A percentile compares a stretch with the other conserved stretches of the same genome.
Evolutionary conservation across 2,329 filamentous ascomycete genomes (phyloP).

Genomic region (Beauveria medogensis): DNA sequence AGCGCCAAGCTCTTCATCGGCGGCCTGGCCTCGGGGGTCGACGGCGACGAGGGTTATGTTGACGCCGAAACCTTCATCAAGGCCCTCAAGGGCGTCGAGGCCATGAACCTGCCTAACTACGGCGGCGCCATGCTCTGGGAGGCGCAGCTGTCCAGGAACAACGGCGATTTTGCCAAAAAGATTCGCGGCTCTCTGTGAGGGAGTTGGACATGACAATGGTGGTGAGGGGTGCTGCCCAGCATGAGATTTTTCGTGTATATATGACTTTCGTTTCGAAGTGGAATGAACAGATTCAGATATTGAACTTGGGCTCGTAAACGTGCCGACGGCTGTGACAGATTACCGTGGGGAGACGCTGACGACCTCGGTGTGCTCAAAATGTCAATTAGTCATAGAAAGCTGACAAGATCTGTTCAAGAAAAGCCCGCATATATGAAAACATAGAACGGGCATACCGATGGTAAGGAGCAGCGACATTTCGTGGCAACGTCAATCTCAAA

Average conservation of each 20-base stretch:
- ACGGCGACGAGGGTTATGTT: conserved; percentile 44
- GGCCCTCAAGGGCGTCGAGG: conserved; percentile 39
- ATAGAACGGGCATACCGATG: too few relatives aligned
- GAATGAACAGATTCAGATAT: conserved; percentile 1
- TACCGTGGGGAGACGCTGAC: not conserved
- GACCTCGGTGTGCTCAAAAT: too few relatives aligned
- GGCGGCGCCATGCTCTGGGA: conserved; percentile 64
- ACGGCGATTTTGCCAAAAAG: conserved; percentile 32
- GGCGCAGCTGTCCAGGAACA: conserved; percentile 46
- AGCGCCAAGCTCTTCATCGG: conserved; percentile 53
- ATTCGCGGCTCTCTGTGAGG: conserved; percentile 9
- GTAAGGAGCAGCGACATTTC: too few relatives aligned
- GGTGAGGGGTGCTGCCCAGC: not conserved
- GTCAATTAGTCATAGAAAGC: too few relatives aligned
- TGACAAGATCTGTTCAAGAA: too few relatives aligned
- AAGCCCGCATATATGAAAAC: too few relatives aligned
- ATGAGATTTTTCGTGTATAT: conserved; percentile 3
- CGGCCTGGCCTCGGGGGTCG: conserved; percentile 44
- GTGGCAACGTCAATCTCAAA: too few relatives aligned
- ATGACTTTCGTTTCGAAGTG: not conserved
- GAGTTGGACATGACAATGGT: not conserved
- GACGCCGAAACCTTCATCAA: conserved; percentile 32
- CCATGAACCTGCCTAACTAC: conserved; percentile 47
- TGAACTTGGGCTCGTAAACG: not conserved
- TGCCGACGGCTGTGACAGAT: not conserved